Evolutionary conservation across 192 early-diverging fungal genomes (phyloP).

Genomic region (Pilobolus umbonatus): DNA sequence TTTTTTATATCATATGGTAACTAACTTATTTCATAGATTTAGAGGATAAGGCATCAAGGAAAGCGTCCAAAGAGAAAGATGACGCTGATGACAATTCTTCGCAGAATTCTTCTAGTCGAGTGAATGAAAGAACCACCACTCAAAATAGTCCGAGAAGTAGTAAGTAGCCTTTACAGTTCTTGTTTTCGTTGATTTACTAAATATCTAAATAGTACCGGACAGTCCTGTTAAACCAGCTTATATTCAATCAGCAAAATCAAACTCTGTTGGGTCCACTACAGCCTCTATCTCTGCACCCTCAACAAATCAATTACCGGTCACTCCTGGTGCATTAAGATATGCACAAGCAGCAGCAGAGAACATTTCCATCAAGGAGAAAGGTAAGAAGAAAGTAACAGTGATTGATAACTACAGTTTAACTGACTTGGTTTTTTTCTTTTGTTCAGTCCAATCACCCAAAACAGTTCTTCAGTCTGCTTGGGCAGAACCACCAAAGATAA

Average conservation of each 20-base stretch:
- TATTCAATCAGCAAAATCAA: background rate
- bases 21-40: slow-evolving; percentile 20
- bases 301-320: slow-evolving; percentile 14
- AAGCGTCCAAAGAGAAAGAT: slow-evolving; percentile 39
- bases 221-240: slow-evolving; percentile 12
- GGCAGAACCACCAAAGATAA: slow-evolving; percentile 33
- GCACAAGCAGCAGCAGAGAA: slow-evolving; percentile 18
- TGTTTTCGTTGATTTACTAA: background rate
- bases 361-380: slow-evolving; percentile 23
- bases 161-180: background rate
- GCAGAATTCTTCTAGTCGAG: no score
- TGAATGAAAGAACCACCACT: background rate
- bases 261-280: background rate
- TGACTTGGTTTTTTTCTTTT: background rate
- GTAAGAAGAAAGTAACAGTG: background rate
- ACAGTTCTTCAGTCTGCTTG: slow-evolving; percentile 20
- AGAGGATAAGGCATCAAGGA: slow-evolving; percentile 17
- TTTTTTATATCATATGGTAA: background rate
- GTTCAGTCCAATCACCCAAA: background rate
- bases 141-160: background rate
- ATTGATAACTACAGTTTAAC: no score
- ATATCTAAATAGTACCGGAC: background rate
- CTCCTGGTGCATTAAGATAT: slow-evolving; percentile 12
- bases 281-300: no score
- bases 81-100: slow-evolving; percentile 7